A percentile compares a stretch with the other conserved stretches of the same genome.
Conservation (phyloP, 768 basidiomycete species). For the Termitomyces sp. region DNA sequence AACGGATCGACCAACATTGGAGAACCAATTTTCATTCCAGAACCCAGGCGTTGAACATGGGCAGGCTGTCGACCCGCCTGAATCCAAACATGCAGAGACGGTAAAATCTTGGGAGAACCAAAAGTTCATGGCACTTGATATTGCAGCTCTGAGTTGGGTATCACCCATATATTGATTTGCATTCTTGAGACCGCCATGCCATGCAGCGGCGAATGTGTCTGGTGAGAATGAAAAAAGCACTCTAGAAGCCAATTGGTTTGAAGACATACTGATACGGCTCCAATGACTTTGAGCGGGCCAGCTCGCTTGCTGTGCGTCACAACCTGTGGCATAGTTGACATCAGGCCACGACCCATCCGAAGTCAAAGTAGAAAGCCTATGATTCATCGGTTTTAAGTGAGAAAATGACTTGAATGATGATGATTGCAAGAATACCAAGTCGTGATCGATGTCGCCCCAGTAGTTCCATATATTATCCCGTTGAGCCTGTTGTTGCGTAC, state of each 20-base stretch:
- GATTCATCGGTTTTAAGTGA: not conserved
- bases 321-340: slow-evolving; percentile 60
- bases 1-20: slow-evolving; percentile 34
- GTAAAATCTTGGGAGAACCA: slow-evolving; percentile 63
- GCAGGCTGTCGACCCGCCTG: slow-evolving; percentile 45
- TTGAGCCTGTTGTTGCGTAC: slow-evolving; percentile 31
- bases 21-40: slow-evolving; percentile 64
- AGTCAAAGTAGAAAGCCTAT: slow-evolving; percentile 43
- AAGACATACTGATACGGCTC: slow-evolving; percentile 39
- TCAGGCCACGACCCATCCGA: slow-evolving; percentile 51
- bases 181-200: slow-evolving; percentile 44
- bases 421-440: slow-evolving; percentile 26
- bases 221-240: not conserved
- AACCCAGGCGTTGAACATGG: slow-evolving; percentile 44
- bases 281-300: slow-evolving; percentile 66
- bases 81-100: slow-evolving; percentile 45
- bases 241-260: not conserved
- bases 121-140: slow-evolving; percentile 47
- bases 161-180: slow-evolving; percentile 37
- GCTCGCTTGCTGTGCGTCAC: slow-evolving; percentile 55
- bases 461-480: slow-evolving; percentile 33
- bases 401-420: not conserved
- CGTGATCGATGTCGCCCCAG: slow-evolving; percentile 34
- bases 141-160: slow-evolving; percentile 30
- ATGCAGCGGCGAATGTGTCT: slow-evolving; percentile 53